A percentile compares a stretch with the other conserved stretches of the same genome.
phyloP scores from a whole-genome alignment of 768 basidiomycete genomes.

The Podaxis sp. region DNA sequence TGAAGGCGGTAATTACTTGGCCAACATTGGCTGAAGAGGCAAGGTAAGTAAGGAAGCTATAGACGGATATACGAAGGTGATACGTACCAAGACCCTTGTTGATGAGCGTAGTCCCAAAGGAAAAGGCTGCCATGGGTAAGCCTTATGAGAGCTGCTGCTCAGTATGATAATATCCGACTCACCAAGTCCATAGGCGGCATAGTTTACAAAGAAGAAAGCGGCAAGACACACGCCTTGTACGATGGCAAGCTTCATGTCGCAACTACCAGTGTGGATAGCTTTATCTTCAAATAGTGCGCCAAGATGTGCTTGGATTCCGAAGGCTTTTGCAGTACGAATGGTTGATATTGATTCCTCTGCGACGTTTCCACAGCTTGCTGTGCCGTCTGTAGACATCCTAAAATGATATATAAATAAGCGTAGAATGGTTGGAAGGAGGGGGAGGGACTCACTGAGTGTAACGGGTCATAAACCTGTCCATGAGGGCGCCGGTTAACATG shows the following conservation, averaged over 20 bases:
- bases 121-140: constrained; percentile 50
- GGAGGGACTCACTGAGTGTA: constrained; percentile 47
- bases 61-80: not conserved
- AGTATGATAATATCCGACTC: constrained; percentile 10
- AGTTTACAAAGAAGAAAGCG: constrained; percentile 73
- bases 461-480: constrained; percentile 51
- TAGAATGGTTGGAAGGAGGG: not conserved
- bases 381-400: constrained; percentile 53
- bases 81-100: constrained; percentile 40
- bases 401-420: not conserved
- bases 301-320: constrained; percentile 64
- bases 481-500: constrained; percentile 53
- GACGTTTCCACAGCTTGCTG: constrained; percentile 69
- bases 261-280: constrained; percentile 38
- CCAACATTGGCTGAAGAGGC: constrained; percentile 47
- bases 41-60: not conserved
- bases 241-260: constrained; percentile 46
- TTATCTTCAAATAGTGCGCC: constrained; percentile 52
- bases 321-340: constrained; percentile 79
- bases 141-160: not conserved
- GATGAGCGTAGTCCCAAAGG: constrained; percentile 77
- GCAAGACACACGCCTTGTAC: constrained; percentile 52
- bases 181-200: constrained; percentile 57
- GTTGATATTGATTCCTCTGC: constrained; percentile 86
- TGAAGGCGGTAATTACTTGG: constrained; percentile 68